Base-by-base conservation (phyloP, 1,139 yeast genomes). In the Meyerozyma athensensis region DNA sequence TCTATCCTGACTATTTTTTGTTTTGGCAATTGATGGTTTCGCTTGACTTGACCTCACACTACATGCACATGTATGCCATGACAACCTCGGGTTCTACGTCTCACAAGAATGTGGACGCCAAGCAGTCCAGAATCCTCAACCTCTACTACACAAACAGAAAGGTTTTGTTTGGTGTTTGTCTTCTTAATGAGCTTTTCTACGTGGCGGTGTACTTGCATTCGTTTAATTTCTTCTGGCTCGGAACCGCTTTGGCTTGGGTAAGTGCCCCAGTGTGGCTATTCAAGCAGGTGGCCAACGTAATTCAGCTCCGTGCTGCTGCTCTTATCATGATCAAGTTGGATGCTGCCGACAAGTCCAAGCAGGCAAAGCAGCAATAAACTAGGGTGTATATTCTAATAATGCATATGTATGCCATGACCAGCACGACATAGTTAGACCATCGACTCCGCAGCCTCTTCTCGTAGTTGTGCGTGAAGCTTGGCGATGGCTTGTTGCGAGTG, bases 51-150 rank as follows among this genome's bases (percentile, higher is more conserved):
- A 90, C 97, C 2, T 84, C 95, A 40, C 99, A 94, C 58, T 94
- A 94, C 65, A 86, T 94, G 85, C 98, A 94, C 68, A 92, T 94
- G 98, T 90, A 90, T 60, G 96, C 97, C 38, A 86, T 87, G 70
- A 67, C 90, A 52, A 74, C 81, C 37, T 70, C 79, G 34, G 97
- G 97, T 10, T 80, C 86, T 8, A 56, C 77, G 12, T 79, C 90
- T 31, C 99, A 94, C 66, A 94, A 94, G 68, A 77, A 79, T 48
- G 86, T 94, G 41, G 86, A 81, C 44, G 69, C 77, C 49, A 79
- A 79, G 47, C 79, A 85, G 36, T 78, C 82, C 45, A 76, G 79
- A 70, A 71, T 92, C 40, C 72, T 94, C 55, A 77, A 82, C 48
- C 72, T 90, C 47, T 94, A 94, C 69, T 94, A 94, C 65, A 86